phyloP scores from a whole-genome alignment of 106 monocot genomes.

The Phalaenopsis aphrodite region DNA sequence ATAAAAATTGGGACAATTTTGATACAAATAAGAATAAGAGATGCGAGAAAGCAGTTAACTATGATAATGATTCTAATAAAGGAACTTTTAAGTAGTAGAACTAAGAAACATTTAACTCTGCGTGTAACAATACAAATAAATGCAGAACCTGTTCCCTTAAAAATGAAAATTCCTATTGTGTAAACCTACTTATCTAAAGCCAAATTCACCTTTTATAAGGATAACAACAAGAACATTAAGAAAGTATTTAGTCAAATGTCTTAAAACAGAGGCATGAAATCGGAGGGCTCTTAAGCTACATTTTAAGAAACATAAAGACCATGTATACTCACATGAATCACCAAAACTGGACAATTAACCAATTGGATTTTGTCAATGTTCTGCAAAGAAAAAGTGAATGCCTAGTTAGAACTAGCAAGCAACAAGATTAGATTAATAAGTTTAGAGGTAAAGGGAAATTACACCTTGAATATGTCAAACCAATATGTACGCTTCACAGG shows the following conservation, averaged over 20 bases:
- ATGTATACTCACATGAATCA: slow-evolving; percentile 84
- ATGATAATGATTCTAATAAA: too few species aligned
- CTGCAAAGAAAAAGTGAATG: slow-evolving; percentile 34
- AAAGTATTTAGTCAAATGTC: neutral
- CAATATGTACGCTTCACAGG: slow-evolving; percentile 84
- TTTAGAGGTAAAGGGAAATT: neutral
- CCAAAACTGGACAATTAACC: slow-evolving; percentile 77
- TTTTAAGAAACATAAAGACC: neutral
- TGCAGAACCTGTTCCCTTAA: neutral
- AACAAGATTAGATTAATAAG: neutral
- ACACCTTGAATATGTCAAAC: slow-evolving; percentile 98
- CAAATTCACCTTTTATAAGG: neutral
- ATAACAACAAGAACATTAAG: neutral
- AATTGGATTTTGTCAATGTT: slow-evolving; percentile 87
- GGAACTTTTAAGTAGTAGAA: too few species aligned
- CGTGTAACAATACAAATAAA: neutral
- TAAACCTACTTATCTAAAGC: neutral
- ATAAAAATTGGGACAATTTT: too few species aligned
- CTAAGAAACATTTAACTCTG: too few species aligned
- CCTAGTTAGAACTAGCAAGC: neutral
- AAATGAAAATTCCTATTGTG: neutral
- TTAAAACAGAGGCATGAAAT: neutral
- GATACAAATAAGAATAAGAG: too few species aligned
- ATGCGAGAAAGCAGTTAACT: too few species aligned
- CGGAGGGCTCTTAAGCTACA: neutral